These are phyloP conservation scores for Macrophomina phaseolina DNA, from an alignment of 2,329 filamentous ascomycete genomes.

Conservation along the genomic window DNA sequence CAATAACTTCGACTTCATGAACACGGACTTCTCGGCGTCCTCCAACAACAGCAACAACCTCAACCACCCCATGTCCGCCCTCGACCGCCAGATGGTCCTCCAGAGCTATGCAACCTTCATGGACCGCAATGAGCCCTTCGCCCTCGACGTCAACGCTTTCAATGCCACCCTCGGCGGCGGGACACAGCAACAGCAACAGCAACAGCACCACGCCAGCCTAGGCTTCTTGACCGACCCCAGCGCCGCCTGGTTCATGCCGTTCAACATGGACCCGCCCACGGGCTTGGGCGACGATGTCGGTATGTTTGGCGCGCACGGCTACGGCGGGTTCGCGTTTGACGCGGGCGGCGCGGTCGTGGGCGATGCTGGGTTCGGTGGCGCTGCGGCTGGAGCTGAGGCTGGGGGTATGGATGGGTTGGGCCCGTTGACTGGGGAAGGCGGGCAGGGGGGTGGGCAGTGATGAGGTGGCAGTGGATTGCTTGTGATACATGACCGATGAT, in stretches of 20 bases:
- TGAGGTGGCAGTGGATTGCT: too few species aligned
- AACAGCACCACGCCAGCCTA: constrained; percentile 23
- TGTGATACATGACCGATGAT: too few species aligned
- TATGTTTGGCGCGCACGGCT: constrained; percentile 22
- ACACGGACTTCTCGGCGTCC: background rate
- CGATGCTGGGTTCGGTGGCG: background rate
- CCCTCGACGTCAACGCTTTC: constrained; percentile 24
- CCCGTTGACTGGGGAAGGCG: background rate
- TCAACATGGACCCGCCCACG: constrained; percentile 80
- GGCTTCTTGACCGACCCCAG: constrained; percentile 47
- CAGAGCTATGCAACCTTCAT: constrained; percentile 64
- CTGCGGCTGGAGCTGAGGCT: too few species aligned
- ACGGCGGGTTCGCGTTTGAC: constrained; percentile 12
- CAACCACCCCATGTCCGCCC: constrained; percentile 65
- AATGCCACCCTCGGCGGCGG: constrained; percentile 8
- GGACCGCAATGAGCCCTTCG: constrained; percentile 32
- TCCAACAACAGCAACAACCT: constrained; percentile 29
- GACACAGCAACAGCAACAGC: constrained; percentile 6
- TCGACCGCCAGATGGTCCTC: constrained; percentile 78
- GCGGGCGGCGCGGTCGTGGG: background rate
- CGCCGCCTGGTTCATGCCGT: constrained; percentile 89
- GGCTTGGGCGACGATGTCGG: constrained; percentile 45
- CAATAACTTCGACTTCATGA: constrained; percentile 22
- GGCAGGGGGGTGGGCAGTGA: background rate
- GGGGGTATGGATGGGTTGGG: constrained; percentile 19